Evolutionary conservation across 768 basidiomycete genomes (phyloP).

Genomic region (Podaxis carcinomalis): DNA sequence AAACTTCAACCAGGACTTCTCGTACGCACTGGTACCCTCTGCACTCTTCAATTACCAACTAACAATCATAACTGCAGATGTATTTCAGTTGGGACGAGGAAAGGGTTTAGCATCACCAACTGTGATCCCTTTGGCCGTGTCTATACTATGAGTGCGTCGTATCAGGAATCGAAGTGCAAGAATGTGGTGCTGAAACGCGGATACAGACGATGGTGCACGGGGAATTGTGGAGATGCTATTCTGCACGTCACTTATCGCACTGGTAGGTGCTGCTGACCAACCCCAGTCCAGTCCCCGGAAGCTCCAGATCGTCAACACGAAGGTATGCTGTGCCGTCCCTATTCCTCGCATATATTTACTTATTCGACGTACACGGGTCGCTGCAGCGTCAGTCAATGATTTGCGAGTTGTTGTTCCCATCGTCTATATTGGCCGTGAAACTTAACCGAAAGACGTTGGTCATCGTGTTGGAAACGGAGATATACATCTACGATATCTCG

Average conservation of each 20-base stretch:
- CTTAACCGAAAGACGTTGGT: slow-evolving; percentile 95
- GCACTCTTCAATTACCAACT: neutral
- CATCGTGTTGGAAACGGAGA: slow-evolving; percentile 94
- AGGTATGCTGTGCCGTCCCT: slow-evolving; percentile 47
- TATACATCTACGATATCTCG: slow-evolving; percentile 98
- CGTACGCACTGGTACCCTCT: slow-evolving; percentile 42
- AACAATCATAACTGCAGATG: slow-evolving; percentile 43
- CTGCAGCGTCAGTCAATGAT: slow-evolving; percentile 93
- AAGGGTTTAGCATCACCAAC: slow-evolving; percentile 96
- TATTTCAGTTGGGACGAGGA: slow-evolving; percentile 90
- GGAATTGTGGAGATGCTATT: slow-evolving; percentile 99
- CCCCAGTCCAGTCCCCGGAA: slow-evolving; percentile 88
- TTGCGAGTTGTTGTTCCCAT: slow-evolving; percentile 96
- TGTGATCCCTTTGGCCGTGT: slow-evolving; percentile 97
- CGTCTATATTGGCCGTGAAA: slow-evolving; percentile 95
- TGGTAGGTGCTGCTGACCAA: slow-evolving; percentile 94
- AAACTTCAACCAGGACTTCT: slow-evolving; percentile 98
- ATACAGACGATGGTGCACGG: slow-evolving; percentile 82
- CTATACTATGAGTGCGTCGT: slow-evolving; percentile 80
- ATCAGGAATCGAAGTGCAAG: neutral
- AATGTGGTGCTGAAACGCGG: neutral
- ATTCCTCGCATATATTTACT: neutral
- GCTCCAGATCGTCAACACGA: slow-evolving; percentile 97
- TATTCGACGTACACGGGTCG: neutral
- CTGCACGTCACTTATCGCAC: slow-evolving; percentile 95